Evolutionary conservation across 2,329 filamentous ascomycete species (phyloP).

Genomic region (Fusarium torreyae): DNA sequence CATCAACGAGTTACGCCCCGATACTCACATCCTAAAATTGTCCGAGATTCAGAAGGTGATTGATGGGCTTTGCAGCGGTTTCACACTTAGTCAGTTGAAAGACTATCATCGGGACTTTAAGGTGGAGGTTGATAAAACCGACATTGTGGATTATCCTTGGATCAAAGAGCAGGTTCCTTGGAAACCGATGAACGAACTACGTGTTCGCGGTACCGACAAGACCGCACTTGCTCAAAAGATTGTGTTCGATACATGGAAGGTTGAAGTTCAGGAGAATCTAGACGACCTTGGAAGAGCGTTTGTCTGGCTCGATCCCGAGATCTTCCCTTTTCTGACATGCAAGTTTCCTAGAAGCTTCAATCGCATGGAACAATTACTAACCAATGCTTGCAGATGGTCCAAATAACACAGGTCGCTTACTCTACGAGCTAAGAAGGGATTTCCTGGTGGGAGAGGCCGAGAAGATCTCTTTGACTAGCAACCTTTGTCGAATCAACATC

Average conservation of each 20-base stretch:
- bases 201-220: slow-evolving; percentile 55
- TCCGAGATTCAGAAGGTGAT: slow-evolving; percentile 61
- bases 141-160: slow-evolving; percentile 57
- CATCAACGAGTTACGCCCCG: slow-evolving; percentile 66
- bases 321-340: slow-evolving; percentile 64
- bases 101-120: slow-evolving; percentile 57
- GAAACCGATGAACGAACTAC: slow-evolving; percentile 46
- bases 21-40: slow-evolving; percentile 56
- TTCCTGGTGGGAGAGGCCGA: slow-evolving; percentile 54
- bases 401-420: slow-evolving; percentile 40
- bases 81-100: slow-evolving; percentile 62
- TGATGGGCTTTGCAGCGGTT: slow-evolving; percentile 59
- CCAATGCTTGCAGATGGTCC: slow-evolving; percentile 17
- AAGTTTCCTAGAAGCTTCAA: slow-evolving; percentile 45
- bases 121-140: slow-evolving; percentile 7
- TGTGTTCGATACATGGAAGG: slow-evolving; percentile 65
- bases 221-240: slow-evolving; percentile 59
- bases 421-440: slow-evolving; percentile 51
- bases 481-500: slow-evolving; percentile 51
- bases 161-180: slow-evolving; percentile 59
- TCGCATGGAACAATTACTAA: slow-evolving; percentile 2
- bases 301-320: slow-evolving; percentile 57
- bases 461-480: slow-evolving; percentile 44
- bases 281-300: slow-evolving; percentile 59
- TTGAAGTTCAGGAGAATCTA: slow-evolving; percentile 64